Evolutionary conservation across 495 filamentous ascomycete species (phyloP).

Genomic region (Penicillium antarcticum): DNA sequence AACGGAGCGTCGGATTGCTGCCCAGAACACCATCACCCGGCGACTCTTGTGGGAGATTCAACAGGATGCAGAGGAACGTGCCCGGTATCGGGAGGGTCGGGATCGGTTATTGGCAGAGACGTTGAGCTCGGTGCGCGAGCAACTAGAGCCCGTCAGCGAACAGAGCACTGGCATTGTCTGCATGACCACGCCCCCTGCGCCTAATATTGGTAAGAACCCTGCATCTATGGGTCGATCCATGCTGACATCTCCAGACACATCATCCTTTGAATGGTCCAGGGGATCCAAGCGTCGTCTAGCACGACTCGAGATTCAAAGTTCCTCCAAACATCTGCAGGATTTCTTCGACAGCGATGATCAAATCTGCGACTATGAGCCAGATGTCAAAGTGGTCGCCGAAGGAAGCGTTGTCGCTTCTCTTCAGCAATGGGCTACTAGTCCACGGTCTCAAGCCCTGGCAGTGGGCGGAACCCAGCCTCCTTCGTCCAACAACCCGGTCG

Average conservation of each 20-base stretch:
- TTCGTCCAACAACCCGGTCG: constrained; percentile 27
- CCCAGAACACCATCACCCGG: constrained; percentile 38
- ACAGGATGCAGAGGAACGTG: constrained; percentile 32
- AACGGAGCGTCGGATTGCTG: constrained; percentile 32
- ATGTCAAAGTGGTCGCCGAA: constrained; percentile 31
- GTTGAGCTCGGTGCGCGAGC: constrained; percentile 21
- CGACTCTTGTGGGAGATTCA: constrained; percentile 45
- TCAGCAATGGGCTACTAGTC: constrained; percentile 36
- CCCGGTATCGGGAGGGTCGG: constrained; percentile 22
- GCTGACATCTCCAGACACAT: constrained; percentile 18
- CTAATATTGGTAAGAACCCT: constrained; percentile 34
- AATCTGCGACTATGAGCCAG: constrained; percentile 29
- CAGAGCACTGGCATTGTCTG: constrained; percentile 34
- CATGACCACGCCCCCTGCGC: constrained; percentile 32
- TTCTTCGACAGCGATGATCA: constrained; percentile 43
- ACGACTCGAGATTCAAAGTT: constrained; percentile 39
- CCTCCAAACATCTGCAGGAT: constrained; percentile 40
- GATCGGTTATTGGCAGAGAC: constrained; percentile 27
- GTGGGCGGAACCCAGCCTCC: constrained; percentile 34
- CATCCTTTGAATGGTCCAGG: constrained; percentile 29
- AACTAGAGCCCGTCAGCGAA: constrained; percentile 24
- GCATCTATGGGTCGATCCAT: constrained; percentile 10
- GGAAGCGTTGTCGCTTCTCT: constrained; percentile 31
- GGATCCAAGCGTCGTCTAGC: constrained; percentile 39
- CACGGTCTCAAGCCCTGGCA: constrained; percentile 37